These are phyloP conservation scores for Blastocystis sp. DNA, from an alignment of 352 stramenopile species.

Conservation along the genomic window DNA sequence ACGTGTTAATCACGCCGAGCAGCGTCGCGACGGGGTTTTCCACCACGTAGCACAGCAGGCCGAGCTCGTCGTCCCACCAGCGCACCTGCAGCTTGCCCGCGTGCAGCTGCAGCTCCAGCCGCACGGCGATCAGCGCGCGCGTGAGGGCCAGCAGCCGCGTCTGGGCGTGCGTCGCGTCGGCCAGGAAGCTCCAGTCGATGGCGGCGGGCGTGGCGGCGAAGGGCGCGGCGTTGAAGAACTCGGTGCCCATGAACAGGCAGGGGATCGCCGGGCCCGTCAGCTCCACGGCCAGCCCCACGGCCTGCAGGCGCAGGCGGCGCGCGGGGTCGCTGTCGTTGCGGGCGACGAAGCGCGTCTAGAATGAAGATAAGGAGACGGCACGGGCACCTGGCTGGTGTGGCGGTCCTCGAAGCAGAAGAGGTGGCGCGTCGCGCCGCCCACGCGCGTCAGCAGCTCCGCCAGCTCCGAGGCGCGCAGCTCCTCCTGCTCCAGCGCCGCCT, in stretches of 20 bases:
- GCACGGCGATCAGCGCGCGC: not conserved
- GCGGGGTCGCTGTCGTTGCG: not conserved
- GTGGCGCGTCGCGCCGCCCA: not conserved
- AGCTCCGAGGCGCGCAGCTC: not conserved
- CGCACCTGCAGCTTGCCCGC: not conserved
- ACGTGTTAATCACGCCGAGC: not conserved
- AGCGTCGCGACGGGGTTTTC: not conserved
- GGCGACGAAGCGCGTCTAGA: not conserved
- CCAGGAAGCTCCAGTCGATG: constrained; percentile 12
- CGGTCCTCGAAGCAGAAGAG: constrained; percentile 51
- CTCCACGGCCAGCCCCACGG: constrained; percentile 5
- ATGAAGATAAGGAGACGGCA: not conserved
- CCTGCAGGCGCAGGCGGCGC: not conserved
- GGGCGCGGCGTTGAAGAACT: constrained; percentile 29
- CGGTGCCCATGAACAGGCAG: constrained; percentile 55
- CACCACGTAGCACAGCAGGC: not conserved
- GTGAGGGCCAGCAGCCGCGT: not conserved
- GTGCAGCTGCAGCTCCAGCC: not conserved
- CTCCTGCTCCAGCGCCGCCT: not conserved
- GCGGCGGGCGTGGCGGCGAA: not conserved
- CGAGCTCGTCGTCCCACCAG: not conserved
- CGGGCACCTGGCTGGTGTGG: not conserved
- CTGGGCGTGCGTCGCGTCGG: not conserved
- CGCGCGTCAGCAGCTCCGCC: not conserved
- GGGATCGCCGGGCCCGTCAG: not conserved